phyloP scores from a whole-genome alignment of 192 early-diverging fungal genomes.

The Pilaira anomala region DNA sequence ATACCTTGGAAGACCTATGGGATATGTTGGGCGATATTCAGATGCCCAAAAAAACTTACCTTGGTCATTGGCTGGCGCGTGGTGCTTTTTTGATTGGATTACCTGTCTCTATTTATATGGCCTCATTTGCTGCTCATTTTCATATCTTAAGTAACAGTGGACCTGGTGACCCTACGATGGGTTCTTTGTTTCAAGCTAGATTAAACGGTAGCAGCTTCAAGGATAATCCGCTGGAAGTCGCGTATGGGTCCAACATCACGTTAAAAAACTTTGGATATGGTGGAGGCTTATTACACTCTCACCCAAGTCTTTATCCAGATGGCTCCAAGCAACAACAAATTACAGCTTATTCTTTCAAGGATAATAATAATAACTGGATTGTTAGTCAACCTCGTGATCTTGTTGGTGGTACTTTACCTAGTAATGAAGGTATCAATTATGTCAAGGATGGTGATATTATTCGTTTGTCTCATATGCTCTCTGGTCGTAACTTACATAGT shows the following conservation, averaged over 20 bases:
- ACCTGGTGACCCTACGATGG: slow-evolving; percentile 89
- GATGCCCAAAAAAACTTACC: slow-evolving; percentile 60
- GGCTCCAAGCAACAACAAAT: slow-evolving; percentile 97
- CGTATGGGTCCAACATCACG: slow-evolving; percentile 86
- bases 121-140: slow-evolving; percentile 88
- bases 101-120: slow-evolving; percentile 80
- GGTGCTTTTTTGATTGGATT: slow-evolving; percentile 75
- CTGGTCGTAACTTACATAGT: slow-evolving; percentile 80
- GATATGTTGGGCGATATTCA: slow-evolving; percentile 74
- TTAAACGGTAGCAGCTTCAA: slow-evolving; percentile 77
- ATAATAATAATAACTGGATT: slow-evolving; percentile 91
- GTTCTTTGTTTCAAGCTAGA: slow-evolving; percentile 94
- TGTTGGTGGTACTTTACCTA: not conserved
- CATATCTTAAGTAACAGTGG: slow-evolving; percentile 76
- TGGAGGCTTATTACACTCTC: slow-evolving; percentile 93
- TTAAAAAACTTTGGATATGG: slow-evolving; percentile 81
- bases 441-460: slow-evolving; percentile 78
- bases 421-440: slow-evolving; percentile 38
- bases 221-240: slow-evolving; percentile 84
- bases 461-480: slow-evolving; percentile 73
- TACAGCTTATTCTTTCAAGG: slow-evolving; percentile 91
- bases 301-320: slow-evolving; percentile 76
- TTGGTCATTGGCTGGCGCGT: slow-evolving; percentile 84
- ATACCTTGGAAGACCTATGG: slow-evolving; percentile 94
- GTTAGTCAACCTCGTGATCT: slow-evolving; percentile 56